These are phyloP conservation scores for Blepharisma japonicum DNA, from an alignment of 73 alveolate genomes.

Conservation along the genomic window DNA sequence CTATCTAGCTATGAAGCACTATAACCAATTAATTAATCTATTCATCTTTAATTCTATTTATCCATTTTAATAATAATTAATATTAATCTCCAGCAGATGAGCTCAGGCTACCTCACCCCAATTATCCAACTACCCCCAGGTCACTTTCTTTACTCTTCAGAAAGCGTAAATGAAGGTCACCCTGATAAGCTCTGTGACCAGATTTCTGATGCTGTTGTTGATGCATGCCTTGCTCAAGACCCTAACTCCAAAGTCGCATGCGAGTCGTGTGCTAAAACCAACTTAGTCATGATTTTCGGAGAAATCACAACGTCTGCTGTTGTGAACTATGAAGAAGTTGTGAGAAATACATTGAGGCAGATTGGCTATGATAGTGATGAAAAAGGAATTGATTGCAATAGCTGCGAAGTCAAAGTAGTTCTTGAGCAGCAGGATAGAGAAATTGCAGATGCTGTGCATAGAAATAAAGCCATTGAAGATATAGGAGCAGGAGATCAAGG, in stretches of 20 bases:
- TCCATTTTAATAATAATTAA: too few relatives aligned
- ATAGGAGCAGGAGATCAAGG: slow-evolving; percentile 99
- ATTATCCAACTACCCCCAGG: slow-evolving; percentile 33
- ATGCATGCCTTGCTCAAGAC: slow-evolving; percentile 91
- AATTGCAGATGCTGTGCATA: slow-evolving; percentile 92
- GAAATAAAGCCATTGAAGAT: slow-evolving; percentile 81
- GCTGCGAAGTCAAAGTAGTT: slow-evolving; percentile 46
- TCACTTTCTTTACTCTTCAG: slow-evolving; percentile 94
- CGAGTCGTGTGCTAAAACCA: slow-evolving; percentile 90
- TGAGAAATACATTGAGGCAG: slow-evolving; percentile 81
- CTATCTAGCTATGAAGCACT: too few relatives aligned
- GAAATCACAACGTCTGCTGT: slow-evolving; percentile 85
- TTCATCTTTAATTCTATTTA: too few relatives aligned
- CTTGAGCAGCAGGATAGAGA: slow-evolving; percentile 83
- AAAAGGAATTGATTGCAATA: slow-evolving; percentile 92
- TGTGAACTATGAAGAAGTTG: slow-evolving; percentile 78
- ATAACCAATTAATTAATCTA: too few relatives aligned
- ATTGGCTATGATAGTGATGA: slow-evolving; percentile 92
- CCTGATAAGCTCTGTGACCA: slow-evolving; percentile 99
- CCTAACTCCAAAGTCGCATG: slow-evolving; percentile 92
- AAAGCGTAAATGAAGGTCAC: slow-evolving; percentile 97
- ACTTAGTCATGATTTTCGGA: slow-evolving; percentile 90
- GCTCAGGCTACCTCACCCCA: not conserved
- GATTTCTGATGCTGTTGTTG: slow-evolving; percentile 94
- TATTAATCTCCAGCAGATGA: not conserved